These are phyloP conservation scores for Danielozyma ontarioensis DNA, from an alignment of 805 yeast genomes.

Conservation along the genomic window DNA sequence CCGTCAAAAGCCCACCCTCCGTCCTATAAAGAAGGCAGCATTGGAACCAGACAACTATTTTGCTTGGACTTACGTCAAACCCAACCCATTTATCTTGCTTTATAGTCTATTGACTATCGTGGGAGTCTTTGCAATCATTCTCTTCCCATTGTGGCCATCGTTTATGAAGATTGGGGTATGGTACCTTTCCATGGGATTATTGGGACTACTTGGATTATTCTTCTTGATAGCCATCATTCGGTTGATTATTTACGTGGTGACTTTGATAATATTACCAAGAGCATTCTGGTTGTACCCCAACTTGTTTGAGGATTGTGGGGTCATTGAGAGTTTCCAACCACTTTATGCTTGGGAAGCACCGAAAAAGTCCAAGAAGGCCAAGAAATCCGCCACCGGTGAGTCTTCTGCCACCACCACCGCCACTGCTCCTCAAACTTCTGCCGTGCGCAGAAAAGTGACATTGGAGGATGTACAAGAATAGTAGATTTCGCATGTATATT, in stretches of 20 bases:
- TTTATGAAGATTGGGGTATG: slow-evolving; percentile 88
- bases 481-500: not conserved
- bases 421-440: slow-evolving; percentile 8
- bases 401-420: slow-evolving; percentile 5
- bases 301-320: slow-evolving; percentile 91
- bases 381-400: slow-evolving; percentile 3
- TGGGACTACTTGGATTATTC: slow-evolving; percentile 70
- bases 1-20: slow-evolving; percentile 57
- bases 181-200: slow-evolving; percentile 73
- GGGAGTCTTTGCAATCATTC: slow-evolving; percentile 56
- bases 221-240: slow-evolving; percentile 77
- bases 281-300: slow-evolving; percentile 98
- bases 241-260: slow-evolving; percentile 58
- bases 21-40: slow-evolving; percentile 51
- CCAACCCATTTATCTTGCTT: slow-evolving; percentile 57
- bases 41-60: slow-evolving; percentile 66
- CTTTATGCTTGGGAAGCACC: slow-evolving; percentile 75
- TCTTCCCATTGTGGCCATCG: slow-evolving; percentile 94
- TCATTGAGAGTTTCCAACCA: slow-evolving; percentile 87
- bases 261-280: slow-evolving; percentile 52
- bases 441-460: slow-evolving; percentile 26
- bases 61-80: slow-evolving; percentile 76
- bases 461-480: slow-evolving; percentile 39
- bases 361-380: slow-evolving; percentile 21
- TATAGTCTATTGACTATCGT: slow-evolving; percentile 64